A percentile compares a stretch with the other conserved stretches of the same genome.
Conservation (phyloP, 2,329 filamentous ascomycete species). For the Alternaria arbusti region DNA sequence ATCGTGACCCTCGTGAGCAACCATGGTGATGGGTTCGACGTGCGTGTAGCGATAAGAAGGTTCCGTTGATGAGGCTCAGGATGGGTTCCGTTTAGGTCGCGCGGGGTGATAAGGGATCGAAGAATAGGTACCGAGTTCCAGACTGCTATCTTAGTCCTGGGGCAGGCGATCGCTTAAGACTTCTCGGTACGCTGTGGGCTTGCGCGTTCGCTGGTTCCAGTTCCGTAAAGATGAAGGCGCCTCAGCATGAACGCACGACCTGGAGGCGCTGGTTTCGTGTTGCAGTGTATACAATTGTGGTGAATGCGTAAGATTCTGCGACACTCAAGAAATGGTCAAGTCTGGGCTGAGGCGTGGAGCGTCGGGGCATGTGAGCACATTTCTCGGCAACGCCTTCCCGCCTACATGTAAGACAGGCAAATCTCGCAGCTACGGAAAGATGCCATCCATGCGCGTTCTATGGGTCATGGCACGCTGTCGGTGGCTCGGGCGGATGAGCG, state of each 20-base stretch:
- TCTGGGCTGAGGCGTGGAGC: conserved; percentile 41
- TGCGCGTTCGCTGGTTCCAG: conserved; percentile 23
- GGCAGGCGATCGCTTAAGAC: conserved; percentile 28
- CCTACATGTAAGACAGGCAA: neutral
- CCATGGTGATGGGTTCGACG: conserved; percentile 30
- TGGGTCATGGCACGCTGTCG: conserved; percentile 9
- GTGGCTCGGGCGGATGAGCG: conserved; percentile 6
- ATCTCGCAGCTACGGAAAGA: conserved; percentile 9
- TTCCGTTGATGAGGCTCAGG: neutral
- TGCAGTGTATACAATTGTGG: conserved; percentile 20
- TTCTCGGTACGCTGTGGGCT: conserved; percentile 10
- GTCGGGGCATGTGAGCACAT: conserved; percentile 23
- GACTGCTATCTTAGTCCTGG: conserved; percentile 30
- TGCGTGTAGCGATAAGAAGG: neutral
- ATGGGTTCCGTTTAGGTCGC: neutral
- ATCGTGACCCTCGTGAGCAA: conserved; percentile 41
- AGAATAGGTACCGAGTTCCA: conserved; percentile 36
- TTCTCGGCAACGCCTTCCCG: neutral
- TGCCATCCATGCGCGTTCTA: conserved; percentile 8
- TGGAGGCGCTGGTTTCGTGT: conserved; percentile 12
- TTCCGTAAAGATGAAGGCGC: conserved; percentile 6
- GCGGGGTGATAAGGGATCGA: conserved; percentile 6
- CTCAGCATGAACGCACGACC: conserved; percentile 40
- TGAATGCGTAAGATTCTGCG: conserved; percentile 40
- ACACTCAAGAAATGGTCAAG: conserved; percentile 40